Conservation (phyloP, 371 early-diverging fungal genomes). For the Paraphysoderma sedebokerense region DNA sequence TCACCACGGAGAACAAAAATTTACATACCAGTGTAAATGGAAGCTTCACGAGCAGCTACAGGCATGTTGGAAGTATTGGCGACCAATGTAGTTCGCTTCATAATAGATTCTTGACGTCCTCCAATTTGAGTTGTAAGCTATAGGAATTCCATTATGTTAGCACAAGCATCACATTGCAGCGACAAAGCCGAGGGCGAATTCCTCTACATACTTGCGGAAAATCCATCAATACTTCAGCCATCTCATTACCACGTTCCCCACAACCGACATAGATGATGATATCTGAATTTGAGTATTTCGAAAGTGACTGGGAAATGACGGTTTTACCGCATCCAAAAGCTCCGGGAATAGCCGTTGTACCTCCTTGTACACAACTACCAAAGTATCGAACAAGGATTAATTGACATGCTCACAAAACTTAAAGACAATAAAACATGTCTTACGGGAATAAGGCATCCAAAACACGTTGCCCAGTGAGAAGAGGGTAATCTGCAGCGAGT, state of each 20-base stretch:
- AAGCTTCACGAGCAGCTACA: slow-evolving; percentile 99
- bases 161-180: slow-evolving; percentile 3
- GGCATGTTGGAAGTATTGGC: slow-evolving; percentile 99
- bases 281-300: slow-evolving; percentile 99
- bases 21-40: slow-evolving; percentile 99
- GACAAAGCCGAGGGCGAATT: not conserved
- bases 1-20: too few species aligned
- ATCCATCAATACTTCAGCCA: slow-evolving; percentile 99
- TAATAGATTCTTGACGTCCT: slow-evolving; percentile 92
- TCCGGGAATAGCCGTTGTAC: slow-evolving; percentile 99
- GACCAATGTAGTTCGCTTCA: slow-evolving; percentile 99
- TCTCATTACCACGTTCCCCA: slow-evolving; percentile 99
- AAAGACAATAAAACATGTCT: slow-evolving; percentile 5
- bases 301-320: slow-evolving; percentile 98
- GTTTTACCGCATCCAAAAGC: slow-evolving; percentile 99
- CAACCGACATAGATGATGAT: slow-evolving; percentile 99
- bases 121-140: slow-evolving; percentile 77
- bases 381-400: not conserved
- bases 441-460: slow-evolving; percentile 98
- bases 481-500: slow-evolving; percentile 87
- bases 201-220: slow-evolving; percentile 68
- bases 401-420: not conserved
- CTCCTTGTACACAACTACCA: slow-evolving; percentile 92
- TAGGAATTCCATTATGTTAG: not conserved
- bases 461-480: slow-evolving; percentile 99